Evolutionary conservation across 345 rosid species (phyloP).

Genomic region (Melastoma malabathricum): DNA sequence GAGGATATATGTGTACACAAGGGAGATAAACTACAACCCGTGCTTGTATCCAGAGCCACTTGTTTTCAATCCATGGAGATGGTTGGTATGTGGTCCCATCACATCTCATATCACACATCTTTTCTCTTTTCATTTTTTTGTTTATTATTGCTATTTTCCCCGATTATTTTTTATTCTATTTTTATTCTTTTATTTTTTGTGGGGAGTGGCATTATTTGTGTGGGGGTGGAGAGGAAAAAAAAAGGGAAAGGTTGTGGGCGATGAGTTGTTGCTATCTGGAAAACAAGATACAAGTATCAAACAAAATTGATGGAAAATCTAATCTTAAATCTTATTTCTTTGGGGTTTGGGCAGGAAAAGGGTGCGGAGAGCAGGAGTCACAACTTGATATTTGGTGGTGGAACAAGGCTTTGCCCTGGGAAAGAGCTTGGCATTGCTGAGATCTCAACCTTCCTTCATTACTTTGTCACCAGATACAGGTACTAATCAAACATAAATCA

Average conservation of each 20-base stretch:
- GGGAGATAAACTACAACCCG: constrained; percentile 71
- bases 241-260: no score
- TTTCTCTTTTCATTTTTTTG: neutral
- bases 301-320: no score
- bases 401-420: constrained; percentile 86
- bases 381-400: constrained; percentile 75
- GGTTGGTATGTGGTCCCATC: constrained; percentile 38
- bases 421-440: constrained; percentile 87
- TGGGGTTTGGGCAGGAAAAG: constrained; percentile 34
- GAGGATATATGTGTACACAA: constrained; percentile 85
- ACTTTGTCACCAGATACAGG: constrained; percentile 84
- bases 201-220: no score
- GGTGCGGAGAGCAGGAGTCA: constrained; percentile 41
- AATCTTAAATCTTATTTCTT: no score
- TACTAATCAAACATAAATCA: neutral
- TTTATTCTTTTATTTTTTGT: no score
- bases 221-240: no score
- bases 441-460: constrained; percentile 79
- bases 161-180: neutral
- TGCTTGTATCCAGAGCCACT: constrained; percentile 52
- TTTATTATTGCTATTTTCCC: no score
- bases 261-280: no score
- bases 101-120: neutral
- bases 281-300: no score
- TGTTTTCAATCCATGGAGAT: constrained; percentile 89